phyloP scores from a whole-genome alignment of 192 early-diverging fungal genomes.

The Linnemannia schmuckeri region DNA sequence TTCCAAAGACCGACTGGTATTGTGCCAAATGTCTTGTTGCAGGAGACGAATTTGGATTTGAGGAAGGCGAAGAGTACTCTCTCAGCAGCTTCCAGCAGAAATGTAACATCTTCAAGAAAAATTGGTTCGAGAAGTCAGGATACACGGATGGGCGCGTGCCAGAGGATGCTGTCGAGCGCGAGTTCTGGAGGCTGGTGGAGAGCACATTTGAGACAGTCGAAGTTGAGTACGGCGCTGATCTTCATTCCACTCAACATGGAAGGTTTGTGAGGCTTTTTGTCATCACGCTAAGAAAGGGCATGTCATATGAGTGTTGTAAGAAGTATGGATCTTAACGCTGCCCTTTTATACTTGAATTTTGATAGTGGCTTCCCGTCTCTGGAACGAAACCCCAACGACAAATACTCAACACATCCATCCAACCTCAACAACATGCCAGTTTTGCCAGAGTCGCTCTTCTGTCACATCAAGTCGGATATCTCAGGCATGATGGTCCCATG shows the following conservation, averaged over 20 bases:
- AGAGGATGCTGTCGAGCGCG: constrained; percentile 87
- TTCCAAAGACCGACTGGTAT: constrained; percentile 84
- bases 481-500: constrained; percentile 97
- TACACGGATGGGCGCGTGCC: constrained; percentile 58
- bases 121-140: constrained; percentile 62
- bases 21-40: constrained; percentile 86
- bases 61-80: constrained; percentile 85
- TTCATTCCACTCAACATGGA: constrained; percentile 92
- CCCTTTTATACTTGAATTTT: background rate
- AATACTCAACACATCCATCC: constrained; percentile 82
- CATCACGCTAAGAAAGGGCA: background rate
- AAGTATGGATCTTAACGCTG: background rate
- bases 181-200: constrained; percentile 95
- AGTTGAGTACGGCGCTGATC: constrained; percentile 97
- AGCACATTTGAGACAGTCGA: constrained; percentile 88
- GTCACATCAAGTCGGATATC: constrained; percentile 91
- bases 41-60: constrained; percentile 94
- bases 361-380: constrained; percentile 84
- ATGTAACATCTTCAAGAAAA: constrained; percentile 82
- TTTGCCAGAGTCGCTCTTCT: constrained; percentile 84
- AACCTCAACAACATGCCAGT: constrained; percentile 93
- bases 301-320: background rate
- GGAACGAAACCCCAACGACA: constrained; percentile 75
- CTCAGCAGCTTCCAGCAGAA: constrained; percentile 84
- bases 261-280: constrained; percentile 59